Evolutionary conservation across 495 filamentous ascomycete genomes (phyloP).

Genomic region (Hamigera avellanea): DNA sequence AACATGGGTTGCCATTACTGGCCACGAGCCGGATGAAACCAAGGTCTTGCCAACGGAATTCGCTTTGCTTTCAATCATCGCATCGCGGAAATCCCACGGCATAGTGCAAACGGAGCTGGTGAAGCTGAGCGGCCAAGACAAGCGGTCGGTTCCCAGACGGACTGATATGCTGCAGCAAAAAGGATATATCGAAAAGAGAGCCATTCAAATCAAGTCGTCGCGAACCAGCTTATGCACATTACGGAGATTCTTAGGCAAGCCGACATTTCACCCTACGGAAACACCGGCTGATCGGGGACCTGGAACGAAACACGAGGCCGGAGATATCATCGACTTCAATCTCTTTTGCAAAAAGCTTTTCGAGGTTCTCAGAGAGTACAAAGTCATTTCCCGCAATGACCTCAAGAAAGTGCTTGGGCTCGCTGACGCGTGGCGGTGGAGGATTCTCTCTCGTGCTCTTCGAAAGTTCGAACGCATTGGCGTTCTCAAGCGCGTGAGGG

Average conservation of each 20-base stretch:
- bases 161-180: constrained; percentile 63
- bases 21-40: constrained; percentile 64
- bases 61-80: constrained; percentile 67
- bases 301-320: constrained; percentile 1
- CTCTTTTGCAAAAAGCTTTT: constrained; percentile 34
- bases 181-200: constrained; percentile 78
- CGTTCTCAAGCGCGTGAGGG: constrained; percentile 56
- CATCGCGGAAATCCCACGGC: constrained; percentile 53
- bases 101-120: constrained; percentile 74
- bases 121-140: constrained; percentile 69
- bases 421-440: constrained; percentile 50
- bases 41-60: constrained; percentile 60
- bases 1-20: constrained; percentile 70
- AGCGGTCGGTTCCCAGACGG: constrained; percentile 72
- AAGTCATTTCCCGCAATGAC: constrained; percentile 44
- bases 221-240: constrained; percentile 61
- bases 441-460: constrained; percentile 53
- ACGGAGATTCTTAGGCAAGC: constrained; percentile 37
- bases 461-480: constrained; percentile 60
- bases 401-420: constrained; percentile 51
- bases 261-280: constrained; percentile 4
- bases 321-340: constrained; percentile 28
- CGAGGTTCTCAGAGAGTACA: constrained; percentile 29
- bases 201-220: constrained; percentile 47
- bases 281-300: constrained; percentile 4